These are phyloP conservation scores for Carex parvula DNA, from an alignment of 176 grass and related monocot genomes.

Conservation along the genomic window DNA sequence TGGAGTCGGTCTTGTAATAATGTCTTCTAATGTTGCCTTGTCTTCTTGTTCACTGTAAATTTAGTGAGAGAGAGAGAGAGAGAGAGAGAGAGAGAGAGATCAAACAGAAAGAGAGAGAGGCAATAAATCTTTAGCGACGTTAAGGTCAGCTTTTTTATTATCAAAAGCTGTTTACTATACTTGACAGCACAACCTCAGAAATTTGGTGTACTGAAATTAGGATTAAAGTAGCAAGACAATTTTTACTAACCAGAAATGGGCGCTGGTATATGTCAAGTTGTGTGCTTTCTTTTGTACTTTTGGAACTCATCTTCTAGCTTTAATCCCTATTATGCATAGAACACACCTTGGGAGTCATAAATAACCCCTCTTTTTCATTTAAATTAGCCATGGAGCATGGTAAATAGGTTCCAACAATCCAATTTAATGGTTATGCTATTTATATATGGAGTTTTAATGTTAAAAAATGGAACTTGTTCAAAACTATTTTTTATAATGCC, in stretches of 20 bases:
- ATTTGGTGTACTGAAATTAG: neutral
- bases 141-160: neutral
- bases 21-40: neutral
- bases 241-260: neutral
- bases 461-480: neutral
- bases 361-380: neutral
- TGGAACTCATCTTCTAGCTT: neutral
- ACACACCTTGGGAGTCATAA: neutral
- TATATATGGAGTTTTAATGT: neutral
- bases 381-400: neutral
- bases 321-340: neutral
- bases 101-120: neutral
- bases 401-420: neutral
- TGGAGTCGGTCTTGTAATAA: neutral
- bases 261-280: neutral
- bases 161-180: slow-evolving; percentile 1
- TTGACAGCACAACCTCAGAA: neutral
- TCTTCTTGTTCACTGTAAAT: slow-evolving; percentile 13
- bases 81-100: neutral
- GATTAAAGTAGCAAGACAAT: neutral
- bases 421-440: neutral
- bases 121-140: neutral
- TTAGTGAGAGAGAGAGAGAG: neutral
- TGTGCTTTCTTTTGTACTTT: neutral
- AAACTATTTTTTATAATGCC: neutral